Percentiles rank a stretch among this genome's conserved stretches.
phyloP scores from a whole-genome alignment of 2,329 filamentous ascomycete genomes.

The Aaosphaeria pasadenensis region DNA sequence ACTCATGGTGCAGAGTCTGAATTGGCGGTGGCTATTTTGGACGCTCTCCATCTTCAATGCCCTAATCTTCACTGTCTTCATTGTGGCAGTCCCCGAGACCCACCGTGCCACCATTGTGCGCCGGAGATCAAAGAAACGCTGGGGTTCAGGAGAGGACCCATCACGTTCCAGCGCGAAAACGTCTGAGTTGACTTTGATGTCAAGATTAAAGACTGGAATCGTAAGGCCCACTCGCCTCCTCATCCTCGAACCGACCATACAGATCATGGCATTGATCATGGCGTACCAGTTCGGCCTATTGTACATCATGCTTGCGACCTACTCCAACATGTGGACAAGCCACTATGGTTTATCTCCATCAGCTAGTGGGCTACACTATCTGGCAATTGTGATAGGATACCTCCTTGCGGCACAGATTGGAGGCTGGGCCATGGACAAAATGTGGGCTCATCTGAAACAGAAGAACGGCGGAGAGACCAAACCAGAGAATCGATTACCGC shows the following conservation, averaged over 20 bases:
- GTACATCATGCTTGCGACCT: constrained; percentile 21
- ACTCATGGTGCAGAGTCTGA: constrained; percentile 10
- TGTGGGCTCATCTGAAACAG: constrained; percentile 31
- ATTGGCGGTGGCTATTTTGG: constrained; percentile 26
- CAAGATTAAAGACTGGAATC: constrained; percentile 24
- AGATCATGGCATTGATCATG: constrained; percentile 40
- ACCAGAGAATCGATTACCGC: constrained; percentile 18
- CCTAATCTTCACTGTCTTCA: constrained; percentile 13
- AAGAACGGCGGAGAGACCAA: constrained; percentile 7
- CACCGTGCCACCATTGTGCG: constrained; percentile 45
- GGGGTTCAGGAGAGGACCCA: constrained; percentile 41
- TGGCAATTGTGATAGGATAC: constrained; percentile 60
- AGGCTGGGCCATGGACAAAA: constrained; percentile 44
- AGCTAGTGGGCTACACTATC: constrained; percentile 17
- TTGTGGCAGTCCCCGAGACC: constrained; percentile 42
- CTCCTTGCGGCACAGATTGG: constrained; percentile 38
- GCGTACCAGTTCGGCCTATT: constrained; percentile 40
- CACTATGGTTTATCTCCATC: constrained; percentile 12
- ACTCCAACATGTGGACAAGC: constrained; percentile 19
- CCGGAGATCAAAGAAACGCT: constrained; percentile 39
- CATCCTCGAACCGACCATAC: constrained; percentile 52
- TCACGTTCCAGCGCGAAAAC: constrained; percentile 8
- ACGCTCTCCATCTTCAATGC: constrained; percentile 15
- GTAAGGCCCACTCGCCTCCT: constrained; percentile 53
- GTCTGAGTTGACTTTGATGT: constrained; percentile 1